phyloP scores from a whole-genome alignment of 1,284 basidiomycete species.

The Cystobasidium pallidum region DNA sequence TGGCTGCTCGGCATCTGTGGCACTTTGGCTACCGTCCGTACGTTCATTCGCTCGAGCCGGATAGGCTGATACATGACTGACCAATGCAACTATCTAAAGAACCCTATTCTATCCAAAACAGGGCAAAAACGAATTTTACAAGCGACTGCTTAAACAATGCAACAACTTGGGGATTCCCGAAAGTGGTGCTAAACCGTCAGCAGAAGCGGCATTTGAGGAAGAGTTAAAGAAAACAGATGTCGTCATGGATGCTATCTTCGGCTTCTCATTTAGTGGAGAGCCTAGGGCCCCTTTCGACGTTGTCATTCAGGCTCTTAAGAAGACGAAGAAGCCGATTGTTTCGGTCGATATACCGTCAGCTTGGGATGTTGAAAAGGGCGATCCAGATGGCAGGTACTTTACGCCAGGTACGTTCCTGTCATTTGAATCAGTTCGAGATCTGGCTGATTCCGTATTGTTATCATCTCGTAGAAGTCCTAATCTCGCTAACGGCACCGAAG shows the following conservation, averaged over 20 bases:
- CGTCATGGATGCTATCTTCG: conserved; percentile 93
- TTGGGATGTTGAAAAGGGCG: conserved; percentile 87
- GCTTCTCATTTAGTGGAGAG: conserved; percentile 84
- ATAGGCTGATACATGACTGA: too few species aligned
- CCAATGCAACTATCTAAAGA: conserved; percentile 79
- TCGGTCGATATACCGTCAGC: conserved; percentile 89
- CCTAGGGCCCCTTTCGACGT: conserved; percentile 82
- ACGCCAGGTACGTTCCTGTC: conserved; percentile 48
- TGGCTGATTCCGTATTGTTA: conserved; percentile 44
- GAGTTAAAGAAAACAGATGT: conserved; percentile 73
- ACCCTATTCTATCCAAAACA: conserved; percentile 91
- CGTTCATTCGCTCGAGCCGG: neutral
- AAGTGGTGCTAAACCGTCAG: conserved; percentile 54
- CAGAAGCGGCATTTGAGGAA: conserved; percentile 60
- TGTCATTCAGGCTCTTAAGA: conserved; percentile 70
- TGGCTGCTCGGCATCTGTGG: conserved; percentile 93
- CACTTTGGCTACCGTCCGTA: conserved; percentile 51
- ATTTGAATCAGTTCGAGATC: too few species aligned
- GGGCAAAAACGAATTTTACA: conserved; percentile 84
- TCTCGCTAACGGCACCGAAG: conserved; percentile 94
- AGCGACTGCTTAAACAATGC: conserved; percentile 82
- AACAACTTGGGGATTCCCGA: conserved; percentile 76
- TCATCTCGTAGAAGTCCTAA: conserved; percentile 67
- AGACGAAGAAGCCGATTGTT: conserved; percentile 71
- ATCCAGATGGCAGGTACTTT: conserved; percentile 55